A percentile compares a stretch with the other conserved stretches of the same genome.
phyloP scores from a whole-genome alignment of 169 alveolate species.

The Babesia microti region DNA sequence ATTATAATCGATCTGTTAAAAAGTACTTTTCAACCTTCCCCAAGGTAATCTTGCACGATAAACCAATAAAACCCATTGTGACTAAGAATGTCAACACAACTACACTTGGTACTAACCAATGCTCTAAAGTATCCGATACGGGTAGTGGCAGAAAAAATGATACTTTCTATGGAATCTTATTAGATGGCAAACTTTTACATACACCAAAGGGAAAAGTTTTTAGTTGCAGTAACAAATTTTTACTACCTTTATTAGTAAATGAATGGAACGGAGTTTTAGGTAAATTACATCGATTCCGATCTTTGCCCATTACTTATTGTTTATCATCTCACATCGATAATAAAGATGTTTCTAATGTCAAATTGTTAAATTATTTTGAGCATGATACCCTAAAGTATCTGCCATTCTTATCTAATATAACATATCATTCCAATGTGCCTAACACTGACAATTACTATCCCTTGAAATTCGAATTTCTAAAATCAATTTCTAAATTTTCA shows the following conservation, averaged over 20 bases:
- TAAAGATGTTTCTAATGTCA: too few relatives aligned
- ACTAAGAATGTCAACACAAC: constrained; percentile 3
- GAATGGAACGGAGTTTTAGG: constrained; percentile 32
- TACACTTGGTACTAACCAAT: constrained; percentile 25
- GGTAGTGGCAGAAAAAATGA: constrained; percentile 1
- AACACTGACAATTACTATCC: too few relatives aligned
- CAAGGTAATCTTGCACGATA: neutral
- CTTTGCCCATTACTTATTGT: too few relatives aligned
- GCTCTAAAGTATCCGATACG: too few relatives aligned
- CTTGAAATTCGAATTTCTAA: too few relatives aligned
- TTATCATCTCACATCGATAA: too few relatives aligned
- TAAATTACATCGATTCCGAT: too few relatives aligned
- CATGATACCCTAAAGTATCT: too few relatives aligned
- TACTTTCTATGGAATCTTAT: constrained; percentile 2
- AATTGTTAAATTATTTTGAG: too few relatives aligned
- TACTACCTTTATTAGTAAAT: constrained; percentile 8
- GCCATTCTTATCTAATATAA: too few relatives aligned
- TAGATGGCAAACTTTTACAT: constrained; percentile 26
- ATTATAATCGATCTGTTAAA: neutral
- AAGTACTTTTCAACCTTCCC: neutral
- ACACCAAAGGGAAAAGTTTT: constrained; percentile 35
- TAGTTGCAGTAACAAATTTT: constrained; percentile 1
- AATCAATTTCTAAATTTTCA: too few relatives aligned
- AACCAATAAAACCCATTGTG: neutral
- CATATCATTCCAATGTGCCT: too few relatives aligned